Evolutionary conservation across 2,329 filamentous ascomycete genomes (phyloP), one percentile per base, ranked within the genome.

Genomic region (Monilinia fructigena): DNA sequence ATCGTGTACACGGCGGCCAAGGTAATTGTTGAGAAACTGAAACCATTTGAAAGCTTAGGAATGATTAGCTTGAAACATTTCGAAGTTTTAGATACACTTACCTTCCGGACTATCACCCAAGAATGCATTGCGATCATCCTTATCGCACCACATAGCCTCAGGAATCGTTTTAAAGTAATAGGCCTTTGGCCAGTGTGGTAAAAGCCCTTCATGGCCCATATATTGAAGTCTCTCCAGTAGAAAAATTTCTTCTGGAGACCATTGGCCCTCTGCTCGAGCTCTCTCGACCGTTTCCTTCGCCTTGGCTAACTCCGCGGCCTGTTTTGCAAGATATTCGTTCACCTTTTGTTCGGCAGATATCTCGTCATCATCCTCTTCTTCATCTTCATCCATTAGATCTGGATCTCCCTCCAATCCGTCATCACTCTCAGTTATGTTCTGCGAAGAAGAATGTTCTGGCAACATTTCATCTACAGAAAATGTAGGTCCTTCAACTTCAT

Each of bases 151-250:
- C 4, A 76, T 63, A 7, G 67, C 55, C 10, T 70, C 66, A 6
- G 75, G 75, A 31, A 74, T 71, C 7, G 74, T 75, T n/a, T 66
- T 67, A 48, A 77, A 76, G 62, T 76, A 74, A 18, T 23, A 28
- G 7, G n/a, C 68, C 23, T 71, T 67, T 72, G 74, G 76, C 23
- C 64, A 62, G 11, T 38, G 20, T 12, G 75, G 75, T 23, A 77
- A 55, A 40, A 76, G 35, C 47, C 68, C 63, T 66, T 77, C 74
- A 61, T 73, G 75, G 31, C 74, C 73, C 38, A 75, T 74, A 63
- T 74, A 67, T 45, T 70, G 64, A 14, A 77, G 55, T 63, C 72
- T 73, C 40, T 75, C 73, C 52, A 73, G 74, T 26, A 77, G 65
- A 38, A 70, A 72, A 0, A 75, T 50, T 48, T 73, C 74, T 23